Percentiles rank a stretch among this genome's conserved stretches.
phyloP scores from a whole-genome alignment of 257 asterid species.

The Solanum chaucha region DNA sequence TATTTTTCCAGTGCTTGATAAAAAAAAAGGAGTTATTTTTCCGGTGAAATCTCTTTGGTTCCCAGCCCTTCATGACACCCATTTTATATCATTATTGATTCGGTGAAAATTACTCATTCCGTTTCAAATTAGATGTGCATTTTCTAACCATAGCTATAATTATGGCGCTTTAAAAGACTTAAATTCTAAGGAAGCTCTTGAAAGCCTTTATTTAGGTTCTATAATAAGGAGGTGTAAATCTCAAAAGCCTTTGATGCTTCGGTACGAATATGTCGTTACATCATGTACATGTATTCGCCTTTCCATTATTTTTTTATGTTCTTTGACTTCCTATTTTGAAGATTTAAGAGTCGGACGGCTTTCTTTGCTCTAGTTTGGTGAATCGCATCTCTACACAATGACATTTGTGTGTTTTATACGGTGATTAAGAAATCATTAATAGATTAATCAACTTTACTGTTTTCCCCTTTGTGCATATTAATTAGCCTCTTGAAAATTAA shows the following conservation, averaged over 20 bases:
- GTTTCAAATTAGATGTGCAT: background rate
- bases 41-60: background rate
- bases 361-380: background rate
- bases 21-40: too few species aligned
- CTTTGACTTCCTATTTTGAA: background rate
- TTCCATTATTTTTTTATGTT: too few species aligned
- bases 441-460: too few species aligned
- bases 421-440: background rate
- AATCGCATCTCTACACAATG: background rate
- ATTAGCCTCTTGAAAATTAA: background rate
- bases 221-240: background rate
- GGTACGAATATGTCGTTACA: too few species aligned
- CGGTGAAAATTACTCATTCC: too few species aligned
- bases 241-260: accelerated
- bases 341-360: background rate
- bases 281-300: too few species aligned
- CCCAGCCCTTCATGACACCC: background rate
- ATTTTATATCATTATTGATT: too few species aligned
- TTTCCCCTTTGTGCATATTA: background rate
- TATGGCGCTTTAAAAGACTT: background rate
- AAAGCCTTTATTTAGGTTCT: background rate
- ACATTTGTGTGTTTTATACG: too few species aligned
- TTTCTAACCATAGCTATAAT: too few species aligned
- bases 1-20: background rate
- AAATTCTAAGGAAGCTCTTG: background rate